phyloP scores from a whole-genome alignment of 805 yeast genomes.

The Alloascoidea africana region DNA sequence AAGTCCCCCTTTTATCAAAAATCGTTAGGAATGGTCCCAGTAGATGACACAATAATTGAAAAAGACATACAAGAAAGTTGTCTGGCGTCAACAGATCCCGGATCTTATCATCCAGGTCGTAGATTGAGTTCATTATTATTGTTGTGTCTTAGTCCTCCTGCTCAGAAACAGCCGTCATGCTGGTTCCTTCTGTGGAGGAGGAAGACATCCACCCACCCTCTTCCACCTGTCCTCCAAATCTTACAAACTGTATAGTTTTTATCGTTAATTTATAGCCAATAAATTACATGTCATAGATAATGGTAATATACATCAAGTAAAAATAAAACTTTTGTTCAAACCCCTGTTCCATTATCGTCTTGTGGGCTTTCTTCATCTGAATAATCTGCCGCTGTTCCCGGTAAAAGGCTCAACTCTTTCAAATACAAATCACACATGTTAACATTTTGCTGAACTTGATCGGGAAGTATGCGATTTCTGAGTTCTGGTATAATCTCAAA shows the following conservation, averaged over 20 bases:
- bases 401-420: background rate
- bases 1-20: slow-evolving; percentile 28
- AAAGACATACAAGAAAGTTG: slow-evolving; percentile 2
- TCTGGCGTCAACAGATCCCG: slow-evolving; percentile 2
- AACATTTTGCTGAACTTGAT: background rate
- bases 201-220: too few relatives aligned
- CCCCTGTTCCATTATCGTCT: too few relatives aligned
- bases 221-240: too few relatives aligned
- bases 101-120: slow-evolving; percentile 1
- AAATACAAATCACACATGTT: background rate
- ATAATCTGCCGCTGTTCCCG: background rate
- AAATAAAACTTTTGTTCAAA: too few relatives aligned
- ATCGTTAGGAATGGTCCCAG: background rate
- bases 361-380: background rate
- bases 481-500: background rate
- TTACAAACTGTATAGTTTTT: too few relatives aligned
- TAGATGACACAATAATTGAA: background rate
- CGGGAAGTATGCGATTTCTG: background rate
- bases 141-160: background rate
- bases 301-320: too few relatives aligned
- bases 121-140: slow-evolving; percentile 1
- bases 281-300: too few relatives aligned
- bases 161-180: too few relatives aligned
- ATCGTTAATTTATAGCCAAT: too few relatives aligned
- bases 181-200: too few relatives aligned